These are phyloP conservation scores for Suillus plorans DNA, from an alignment of 768 basidiomycete species.

Conservation along the genomic window DNA sequence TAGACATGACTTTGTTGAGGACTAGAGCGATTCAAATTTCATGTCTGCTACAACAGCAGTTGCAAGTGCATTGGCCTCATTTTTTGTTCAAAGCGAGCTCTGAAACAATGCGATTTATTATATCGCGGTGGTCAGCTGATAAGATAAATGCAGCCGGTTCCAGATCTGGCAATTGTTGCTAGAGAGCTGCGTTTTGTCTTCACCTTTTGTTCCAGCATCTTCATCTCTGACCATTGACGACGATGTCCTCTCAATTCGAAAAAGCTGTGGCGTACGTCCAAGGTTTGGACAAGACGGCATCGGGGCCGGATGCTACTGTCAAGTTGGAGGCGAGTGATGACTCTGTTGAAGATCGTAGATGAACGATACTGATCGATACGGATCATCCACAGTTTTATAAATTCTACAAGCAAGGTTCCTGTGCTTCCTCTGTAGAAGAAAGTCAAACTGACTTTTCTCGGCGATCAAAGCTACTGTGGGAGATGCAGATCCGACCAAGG, in stretches of 20 bases:
- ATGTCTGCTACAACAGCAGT: background rate
- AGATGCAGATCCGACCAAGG: conserved; percentile 71
- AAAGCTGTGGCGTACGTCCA: conserved; percentile 71
- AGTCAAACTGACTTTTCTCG: background rate
- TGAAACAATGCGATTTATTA: background rate
- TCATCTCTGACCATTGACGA: conserved; percentile 16
- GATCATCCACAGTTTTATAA: conserved; percentile 74
- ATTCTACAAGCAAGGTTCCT: conserved; percentile 87
- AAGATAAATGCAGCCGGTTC: conserved; percentile 1
- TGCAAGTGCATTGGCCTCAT: background rate
- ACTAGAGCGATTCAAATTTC: background rate
- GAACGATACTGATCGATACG: conserved; percentile 7
- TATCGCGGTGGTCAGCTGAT: background rate
- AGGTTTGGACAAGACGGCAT: conserved; percentile 71
- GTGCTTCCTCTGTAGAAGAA: conserved; percentile 2
- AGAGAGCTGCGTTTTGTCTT: background rate
- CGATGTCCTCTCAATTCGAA: conserved; percentile 76
- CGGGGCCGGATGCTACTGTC: conserved; percentile 45
- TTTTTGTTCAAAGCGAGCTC: background rate
- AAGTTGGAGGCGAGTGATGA: conserved; percentile 1
- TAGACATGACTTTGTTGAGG: background rate
- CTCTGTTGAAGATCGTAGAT: conserved; percentile 5
- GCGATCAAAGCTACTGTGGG: conserved; percentile 65
- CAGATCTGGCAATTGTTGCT: background rate
- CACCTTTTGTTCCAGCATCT: background rate